A percentile compares a stretch with the other conserved stretches of the same genome.
Conservation (phyloP, 768 basidiomycete species). For the Russula ochroleuca region DNA sequence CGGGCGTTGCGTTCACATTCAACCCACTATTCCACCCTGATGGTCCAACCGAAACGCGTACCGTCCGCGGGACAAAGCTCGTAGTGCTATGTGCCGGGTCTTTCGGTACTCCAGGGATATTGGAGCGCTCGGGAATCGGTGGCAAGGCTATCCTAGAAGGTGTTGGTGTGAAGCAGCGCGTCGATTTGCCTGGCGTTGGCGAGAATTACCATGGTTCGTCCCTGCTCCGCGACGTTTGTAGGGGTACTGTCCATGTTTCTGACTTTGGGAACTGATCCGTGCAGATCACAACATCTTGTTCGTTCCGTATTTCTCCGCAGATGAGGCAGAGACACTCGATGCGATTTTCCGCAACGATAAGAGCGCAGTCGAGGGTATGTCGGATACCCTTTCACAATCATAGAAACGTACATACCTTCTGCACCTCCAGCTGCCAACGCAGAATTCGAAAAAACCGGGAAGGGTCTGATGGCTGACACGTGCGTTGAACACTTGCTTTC, state of each 20-base stretch:
- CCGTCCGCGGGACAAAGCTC: conserved; percentile 35
- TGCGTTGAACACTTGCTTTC: conserved; percentile 34
- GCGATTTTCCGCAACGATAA: conserved; percentile 23
- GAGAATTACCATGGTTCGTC: conserved; percentile 39
- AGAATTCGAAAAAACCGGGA: conserved; percentile 39
- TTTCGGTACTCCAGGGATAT: conserved; percentile 45
- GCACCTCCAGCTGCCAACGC: conserved; percentile 33
- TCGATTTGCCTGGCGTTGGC: conserved; percentile 43
- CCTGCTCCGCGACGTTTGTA: background rate
- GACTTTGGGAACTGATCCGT: background rate
- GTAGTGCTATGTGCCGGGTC: conserved; percentile 41
- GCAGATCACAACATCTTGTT: conserved; percentile 27
- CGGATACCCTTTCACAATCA: background rate
- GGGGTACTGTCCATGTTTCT: background rate
- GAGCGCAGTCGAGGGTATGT: conserved; percentile 28
- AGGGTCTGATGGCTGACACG: conserved; percentile 54
- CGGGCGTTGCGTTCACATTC: conserved; percentile 38
- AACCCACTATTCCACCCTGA: conserved; percentile 32
- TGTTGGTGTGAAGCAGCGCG: conserved; percentile 32
- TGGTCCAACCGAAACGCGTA: conserved; percentile 6
- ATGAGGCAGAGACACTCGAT: conserved; percentile 29
- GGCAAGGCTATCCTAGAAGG: conserved; percentile 32
- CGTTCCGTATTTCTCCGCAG: conserved; percentile 16
- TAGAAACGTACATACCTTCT: no score
- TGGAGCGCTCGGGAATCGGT: conserved; percentile 52